phyloP scores from a whole-genome alignment of 331 rosid species.

The Arachis monticola region DNA sequence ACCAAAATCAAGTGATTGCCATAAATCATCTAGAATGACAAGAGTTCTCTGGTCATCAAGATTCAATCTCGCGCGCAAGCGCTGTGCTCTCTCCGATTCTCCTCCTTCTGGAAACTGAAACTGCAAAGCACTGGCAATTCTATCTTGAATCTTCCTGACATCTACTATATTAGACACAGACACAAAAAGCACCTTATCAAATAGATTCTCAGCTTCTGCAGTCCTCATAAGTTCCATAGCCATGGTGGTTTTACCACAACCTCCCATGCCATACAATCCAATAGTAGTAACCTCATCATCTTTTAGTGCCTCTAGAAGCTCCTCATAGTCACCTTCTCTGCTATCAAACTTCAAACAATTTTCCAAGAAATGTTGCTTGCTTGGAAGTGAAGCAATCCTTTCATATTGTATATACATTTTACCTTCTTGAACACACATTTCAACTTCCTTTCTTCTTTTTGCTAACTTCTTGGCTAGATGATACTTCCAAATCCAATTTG shows the following conservation, averaged over 20 bases:
- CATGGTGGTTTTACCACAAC: constrained; percentile 23
- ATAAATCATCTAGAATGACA: constrained; percentile 38
- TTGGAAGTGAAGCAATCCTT: neutral
- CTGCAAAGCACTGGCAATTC: constrained; percentile 18
- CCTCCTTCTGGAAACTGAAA: neutral
- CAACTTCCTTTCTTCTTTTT: neutral
- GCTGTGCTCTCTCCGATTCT: neutral
- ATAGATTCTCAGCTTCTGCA: neutral
- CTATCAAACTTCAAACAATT: neutral
- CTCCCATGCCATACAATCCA: constrained; percentile 25
- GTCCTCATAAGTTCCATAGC: neutral
- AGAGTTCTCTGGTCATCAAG: constrained; percentile 7
- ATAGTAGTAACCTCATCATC: neutral
- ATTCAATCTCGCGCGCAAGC: neutral
- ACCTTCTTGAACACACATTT: neutral
- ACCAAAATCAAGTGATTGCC: constrained; percentile 31
- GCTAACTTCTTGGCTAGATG: neutral
- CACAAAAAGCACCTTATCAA: neutral
- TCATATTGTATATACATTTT: neutral
- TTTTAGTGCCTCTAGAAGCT: constrained; percentile 9
- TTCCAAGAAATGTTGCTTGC: neutral
- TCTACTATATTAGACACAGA: neutral
- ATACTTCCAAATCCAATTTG: constrained; percentile 5
- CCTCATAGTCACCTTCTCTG: neutral
- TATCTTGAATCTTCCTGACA: neutral